phyloP scores from a whole-genome alignment of 768 basidiomycete genomes.

The Amanita rimosa region DNA sequence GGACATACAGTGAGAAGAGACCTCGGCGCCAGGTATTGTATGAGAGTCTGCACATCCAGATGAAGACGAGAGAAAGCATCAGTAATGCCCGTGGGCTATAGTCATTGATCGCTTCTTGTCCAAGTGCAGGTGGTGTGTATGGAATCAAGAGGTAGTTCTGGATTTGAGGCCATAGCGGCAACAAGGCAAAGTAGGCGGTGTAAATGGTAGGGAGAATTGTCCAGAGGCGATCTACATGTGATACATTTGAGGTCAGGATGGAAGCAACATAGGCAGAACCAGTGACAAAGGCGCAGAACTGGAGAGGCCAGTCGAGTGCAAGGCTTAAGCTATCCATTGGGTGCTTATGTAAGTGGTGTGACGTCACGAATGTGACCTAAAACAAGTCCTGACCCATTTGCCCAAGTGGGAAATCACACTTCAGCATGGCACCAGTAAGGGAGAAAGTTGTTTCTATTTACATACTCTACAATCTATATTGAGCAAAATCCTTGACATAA shows the following conservation, averaged over 20 bases:
- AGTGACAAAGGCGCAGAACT: slow-evolving; percentile 44
- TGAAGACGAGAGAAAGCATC: slow-evolving; percentile 59
- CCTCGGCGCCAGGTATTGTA: slow-evolving; percentile 84
- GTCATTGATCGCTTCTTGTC: slow-evolving; percentile 25
- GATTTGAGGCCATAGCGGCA: slow-evolving; percentile 46
- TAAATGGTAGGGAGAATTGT: slow-evolving; percentile 76
- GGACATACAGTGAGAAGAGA: slow-evolving; percentile 55
- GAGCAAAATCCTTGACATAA: no score
- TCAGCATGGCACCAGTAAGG: no score
- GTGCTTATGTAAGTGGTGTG: neutral
- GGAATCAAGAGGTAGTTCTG: slow-evolving; percentile 36
- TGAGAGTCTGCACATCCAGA: slow-evolving; percentile 62
- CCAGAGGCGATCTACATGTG: slow-evolving; percentile 81
- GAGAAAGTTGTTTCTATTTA: no score
- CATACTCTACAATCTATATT: no score
- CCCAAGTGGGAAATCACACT: no score
- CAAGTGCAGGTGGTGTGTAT: slow-evolving; percentile 40
- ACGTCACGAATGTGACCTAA: no score
- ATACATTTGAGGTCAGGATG: slow-evolving; percentile 65
- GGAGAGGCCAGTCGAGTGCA: slow-evolving; percentile 47
- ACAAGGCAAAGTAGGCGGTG: slow-evolving; percentile 69
- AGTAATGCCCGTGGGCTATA: slow-evolving; percentile 65
- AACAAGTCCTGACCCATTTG: no score
- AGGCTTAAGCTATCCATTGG: slow-evolving; percentile 22
- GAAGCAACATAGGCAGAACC: slow-evolving; percentile 44